Percentiles rank a stretch among this genome's conserved stretches.
Evolutionary conservation across 208 protist species (phyloP).

Genomic region (Leptomonas pyrrhocoris): DNA sequence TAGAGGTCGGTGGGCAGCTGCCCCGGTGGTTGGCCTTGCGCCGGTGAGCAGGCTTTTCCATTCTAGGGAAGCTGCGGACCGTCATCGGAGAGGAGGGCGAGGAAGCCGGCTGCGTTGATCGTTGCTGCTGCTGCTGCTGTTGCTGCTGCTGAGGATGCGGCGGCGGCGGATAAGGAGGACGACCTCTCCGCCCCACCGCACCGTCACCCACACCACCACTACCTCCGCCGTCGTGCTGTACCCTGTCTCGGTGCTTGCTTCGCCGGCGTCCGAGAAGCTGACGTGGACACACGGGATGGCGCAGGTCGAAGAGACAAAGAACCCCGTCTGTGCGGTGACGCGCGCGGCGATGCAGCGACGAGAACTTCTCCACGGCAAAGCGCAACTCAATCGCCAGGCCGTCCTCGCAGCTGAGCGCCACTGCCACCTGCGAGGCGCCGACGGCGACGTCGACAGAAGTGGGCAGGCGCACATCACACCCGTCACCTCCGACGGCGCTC

Average conservation of each 20-base stretch:
- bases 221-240: not conserved
- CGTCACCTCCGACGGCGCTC: not conserved
- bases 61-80: not conserved
- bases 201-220: not conserved
- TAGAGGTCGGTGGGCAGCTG: not conserved
- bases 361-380: constrained; percentile 32
- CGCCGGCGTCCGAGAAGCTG: not conserved
- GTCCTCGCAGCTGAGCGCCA: constrained; percentile 67
- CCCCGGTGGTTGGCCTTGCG: too few species aligned
- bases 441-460: constrained; percentile 72
- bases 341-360: constrained; percentile 18
- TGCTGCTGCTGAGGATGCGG: constrained; percentile 9
- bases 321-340: constrained; percentile 7
- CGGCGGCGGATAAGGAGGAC: not conserved
- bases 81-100: constrained; percentile 8
- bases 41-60: not conserved
- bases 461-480: constrained; percentile 40
- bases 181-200: not conserved
- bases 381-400: constrained; percentile 75
- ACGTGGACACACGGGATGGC: not conserved
- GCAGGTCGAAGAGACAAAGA: constrained; percentile 22
- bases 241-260: not conserved
- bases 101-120: not conserved
- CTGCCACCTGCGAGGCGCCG: constrained; percentile 35
- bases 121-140: constrained; percentile 7